phyloP scores from a whole-genome alignment of 805 yeast genomes.

The Wickerhamiella domercqiae region DNA sequence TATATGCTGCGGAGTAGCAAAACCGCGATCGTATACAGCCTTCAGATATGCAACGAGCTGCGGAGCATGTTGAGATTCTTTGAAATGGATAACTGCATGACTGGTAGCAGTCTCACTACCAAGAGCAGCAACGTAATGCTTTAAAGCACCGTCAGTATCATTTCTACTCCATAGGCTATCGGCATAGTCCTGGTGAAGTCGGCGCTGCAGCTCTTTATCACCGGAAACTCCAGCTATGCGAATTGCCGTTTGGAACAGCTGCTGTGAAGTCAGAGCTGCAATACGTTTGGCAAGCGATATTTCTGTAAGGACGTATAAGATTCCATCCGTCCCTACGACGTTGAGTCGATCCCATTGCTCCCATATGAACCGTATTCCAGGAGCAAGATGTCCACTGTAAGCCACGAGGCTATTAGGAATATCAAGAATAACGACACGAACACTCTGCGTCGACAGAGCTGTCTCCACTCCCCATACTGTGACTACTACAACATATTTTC shows the following conservation, averaged over 20 bases:
- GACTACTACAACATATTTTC: constrained; percentile 35
- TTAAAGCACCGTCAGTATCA: constrained; percentile 52
- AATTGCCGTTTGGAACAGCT: constrained; percentile 58
- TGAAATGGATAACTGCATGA: constrained; percentile 62
- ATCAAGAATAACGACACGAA: constrained; percentile 55
- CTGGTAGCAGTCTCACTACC: constrained; percentile 29
- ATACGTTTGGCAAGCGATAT: constrained; percentile 53
- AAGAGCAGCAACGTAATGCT: constrained; percentile 53
- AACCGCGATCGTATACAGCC: constrained; percentile 36
- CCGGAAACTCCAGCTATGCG: constrained; percentile 37
- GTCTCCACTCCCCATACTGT: constrained; percentile 6
- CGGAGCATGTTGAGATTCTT: constrained; percentile 57
- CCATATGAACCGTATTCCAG: constrained; percentile 45
- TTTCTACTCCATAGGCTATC: constrained; percentile 54
- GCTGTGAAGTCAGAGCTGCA: constrained; percentile 50
- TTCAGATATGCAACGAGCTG: constrained; percentile 50
- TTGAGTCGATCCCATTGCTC: constrained; percentile 41
- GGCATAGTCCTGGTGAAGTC: constrained; percentile 40
- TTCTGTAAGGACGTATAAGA: constrained; percentile 52
- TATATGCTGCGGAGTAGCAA: constrained; percentile 65
- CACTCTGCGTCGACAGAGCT: constrained; percentile 25
- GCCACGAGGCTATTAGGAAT: constrained; percentile 53
- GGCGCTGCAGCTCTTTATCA: constrained; percentile 18
- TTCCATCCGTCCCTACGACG: constrained; percentile 60
- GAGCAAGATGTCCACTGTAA: constrained; percentile 52